Percentiles rank a stretch among this genome's conserved stretches.
phyloP scores from a whole-genome alignment of 176 grass and related monocot species.

The Urochloa ruziziensis region DNA sequence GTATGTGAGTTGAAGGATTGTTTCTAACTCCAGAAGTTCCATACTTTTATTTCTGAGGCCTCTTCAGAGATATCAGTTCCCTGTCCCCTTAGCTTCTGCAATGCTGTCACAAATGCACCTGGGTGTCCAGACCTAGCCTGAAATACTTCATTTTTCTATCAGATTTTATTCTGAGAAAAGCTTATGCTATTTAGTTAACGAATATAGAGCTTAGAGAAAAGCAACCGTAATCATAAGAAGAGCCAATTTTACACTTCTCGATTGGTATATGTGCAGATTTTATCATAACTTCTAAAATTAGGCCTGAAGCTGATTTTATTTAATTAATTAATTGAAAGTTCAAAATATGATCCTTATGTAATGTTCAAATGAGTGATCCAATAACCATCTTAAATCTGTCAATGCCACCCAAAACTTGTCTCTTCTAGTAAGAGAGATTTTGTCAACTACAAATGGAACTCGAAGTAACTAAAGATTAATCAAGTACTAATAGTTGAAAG shows the following conservation, averaged over 20 bases:
- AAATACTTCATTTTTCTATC: neutral
- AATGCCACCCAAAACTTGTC: neutral
- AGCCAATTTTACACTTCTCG: neutral
- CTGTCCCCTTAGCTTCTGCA: constrained; percentile 65
- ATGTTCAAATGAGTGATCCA: neutral
- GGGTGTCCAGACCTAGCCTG: constrained; percentile 49
- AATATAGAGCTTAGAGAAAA: neutral
- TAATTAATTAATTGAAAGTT: neutral
- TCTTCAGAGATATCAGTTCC: constrained; percentile 57
- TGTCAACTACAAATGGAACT: neutral
- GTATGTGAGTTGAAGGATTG: neutral
- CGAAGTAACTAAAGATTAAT: neutral
- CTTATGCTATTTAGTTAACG: neutral
- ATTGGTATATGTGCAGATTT: neutral
- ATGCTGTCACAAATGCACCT: constrained; percentile 40
- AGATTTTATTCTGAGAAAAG: neutral
- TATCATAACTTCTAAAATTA: neutral
- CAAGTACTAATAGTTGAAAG: constrained; percentile 2
- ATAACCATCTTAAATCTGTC: neutral
- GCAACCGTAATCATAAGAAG: neutral
- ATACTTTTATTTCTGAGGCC: constrained; percentile 74
- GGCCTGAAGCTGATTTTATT: neutral
- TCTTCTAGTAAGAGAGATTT: neutral
- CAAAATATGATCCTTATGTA: neutral
- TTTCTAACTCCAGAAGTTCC: neutral